A percentile compares a stretch with the other conserved stretches of the same genome.
These are phyloP conservation scores for Podila horticola DNA, from an alignment of 192 early-diverging fungal species.

Conservation along the genomic window DNA sequence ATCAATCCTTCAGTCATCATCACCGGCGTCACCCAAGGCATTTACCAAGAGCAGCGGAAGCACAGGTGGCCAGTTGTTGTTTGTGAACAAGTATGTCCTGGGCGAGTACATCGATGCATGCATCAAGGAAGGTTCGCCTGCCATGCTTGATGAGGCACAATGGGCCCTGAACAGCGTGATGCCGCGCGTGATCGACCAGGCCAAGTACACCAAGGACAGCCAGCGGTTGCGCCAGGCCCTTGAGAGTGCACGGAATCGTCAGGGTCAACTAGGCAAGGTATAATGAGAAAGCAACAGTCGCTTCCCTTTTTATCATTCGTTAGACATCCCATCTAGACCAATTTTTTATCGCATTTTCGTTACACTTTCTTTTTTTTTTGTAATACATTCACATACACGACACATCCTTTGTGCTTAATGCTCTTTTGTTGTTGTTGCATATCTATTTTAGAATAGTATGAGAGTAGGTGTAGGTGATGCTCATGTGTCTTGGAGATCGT, in stretches of 20 bases:
- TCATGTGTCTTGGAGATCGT: no score
- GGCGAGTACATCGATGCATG: constrained; percentile 51
- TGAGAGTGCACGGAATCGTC: constrained; percentile 20
- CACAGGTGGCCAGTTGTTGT: constrained; percentile 1
- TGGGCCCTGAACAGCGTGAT: constrained; percentile 35
- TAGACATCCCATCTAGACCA: no score
- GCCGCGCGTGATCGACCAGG: constrained; percentile 33
- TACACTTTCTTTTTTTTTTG: no score
- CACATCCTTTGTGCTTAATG: no score
- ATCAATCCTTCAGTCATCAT: constrained; percentile 4
- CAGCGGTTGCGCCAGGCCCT: constrained; percentile 31
- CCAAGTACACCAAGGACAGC: constrained; percentile 21
- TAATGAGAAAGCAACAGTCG: no score
- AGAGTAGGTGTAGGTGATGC: no score
- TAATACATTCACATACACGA: no score
- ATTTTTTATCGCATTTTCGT: no score
- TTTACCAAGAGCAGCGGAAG: background rate
- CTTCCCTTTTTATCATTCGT: no score
- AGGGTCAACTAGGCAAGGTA: background rate
- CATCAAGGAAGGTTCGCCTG: constrained; percentile 28
- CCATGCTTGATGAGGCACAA: constrained; percentile 33
- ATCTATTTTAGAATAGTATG: no score
- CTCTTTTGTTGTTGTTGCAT: no score
- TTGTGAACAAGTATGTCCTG: constrained; percentile 43
- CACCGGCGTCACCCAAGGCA: background rate